Percentiles rank a stretch among this genome's conserved stretches.
Conservation (phyloP, 2,329 filamentous ascomycete genomes). For the Fusarium sororula region DNA sequence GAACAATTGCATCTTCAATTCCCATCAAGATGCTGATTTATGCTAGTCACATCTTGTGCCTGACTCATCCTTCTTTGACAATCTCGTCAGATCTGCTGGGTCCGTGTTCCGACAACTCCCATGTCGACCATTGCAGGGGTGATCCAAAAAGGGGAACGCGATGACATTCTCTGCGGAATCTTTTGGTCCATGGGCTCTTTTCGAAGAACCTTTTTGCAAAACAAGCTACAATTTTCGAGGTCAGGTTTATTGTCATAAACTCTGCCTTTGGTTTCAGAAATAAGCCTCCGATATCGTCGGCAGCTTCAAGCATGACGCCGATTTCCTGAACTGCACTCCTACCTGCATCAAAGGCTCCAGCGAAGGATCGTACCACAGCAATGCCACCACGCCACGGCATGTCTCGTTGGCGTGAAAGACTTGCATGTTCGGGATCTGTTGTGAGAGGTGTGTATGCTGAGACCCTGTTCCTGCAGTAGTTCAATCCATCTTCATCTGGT, state of each 20-base stretch:
- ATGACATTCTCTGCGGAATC: conserved; percentile 15
- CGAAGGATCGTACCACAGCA: conserved; percentile 29
- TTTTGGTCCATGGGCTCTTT: neutral
- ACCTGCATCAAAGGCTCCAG: conserved; percentile 13
- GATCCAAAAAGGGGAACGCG: conserved; percentile 24
- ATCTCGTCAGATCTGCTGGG: neutral
- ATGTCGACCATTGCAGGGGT: neutral
- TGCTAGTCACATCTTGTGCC: neutral
- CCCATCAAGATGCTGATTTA: neutral
- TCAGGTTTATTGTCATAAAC: neutral
- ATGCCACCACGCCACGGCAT: conserved; percentile 26
- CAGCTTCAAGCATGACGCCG: neutral
- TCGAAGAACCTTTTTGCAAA: neutral
- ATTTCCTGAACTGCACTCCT: neutral
- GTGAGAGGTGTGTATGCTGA: conserved; percentile 19
- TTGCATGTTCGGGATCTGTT: conserved; percentile 22
- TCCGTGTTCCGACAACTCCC: conserved; percentile 6
- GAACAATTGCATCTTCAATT: neutral
- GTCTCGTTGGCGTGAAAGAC: conserved; percentile 11
- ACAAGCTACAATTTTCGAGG: conserved; percentile 2
- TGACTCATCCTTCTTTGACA: conserved; percentile 12
- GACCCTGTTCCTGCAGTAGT: conserved; percentile 44
- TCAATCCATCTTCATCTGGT: conserved; percentile 40
- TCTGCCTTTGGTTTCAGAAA: neutral
- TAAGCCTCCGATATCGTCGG: neutral